These are phyloP conservation scores for Oryza glumipatula DNA, from an alignment of 176 grass and related monocot genomes.

Conservation along the genomic window DNA sequence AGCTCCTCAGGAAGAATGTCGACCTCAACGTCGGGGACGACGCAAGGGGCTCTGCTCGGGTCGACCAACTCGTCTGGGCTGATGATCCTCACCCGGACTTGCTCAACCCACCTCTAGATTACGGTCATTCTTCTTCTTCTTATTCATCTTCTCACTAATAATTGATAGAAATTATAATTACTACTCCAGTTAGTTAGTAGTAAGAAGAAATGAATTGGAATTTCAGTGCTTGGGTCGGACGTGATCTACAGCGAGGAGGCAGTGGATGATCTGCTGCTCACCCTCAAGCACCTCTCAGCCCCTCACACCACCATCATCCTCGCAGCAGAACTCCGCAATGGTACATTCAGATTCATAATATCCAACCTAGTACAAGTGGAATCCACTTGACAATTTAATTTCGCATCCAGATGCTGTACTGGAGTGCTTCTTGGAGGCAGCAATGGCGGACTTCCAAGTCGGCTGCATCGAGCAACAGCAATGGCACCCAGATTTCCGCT, in stretches of 20 bases:
- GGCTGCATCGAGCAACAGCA: slow-evolving; percentile 78
- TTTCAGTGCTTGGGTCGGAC: slow-evolving; percentile 86
- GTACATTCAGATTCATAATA: slow-evolving; percentile 19
- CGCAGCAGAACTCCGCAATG: slow-evolving; percentile 88
- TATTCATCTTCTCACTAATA: no score
- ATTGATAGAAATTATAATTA: no score
- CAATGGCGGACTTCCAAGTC: slow-evolving; percentile 67
- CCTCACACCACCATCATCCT: slow-evolving; percentile 71
- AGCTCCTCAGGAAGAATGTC: slow-evolving; percentile 80
- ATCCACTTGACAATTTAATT: no score
- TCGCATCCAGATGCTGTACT: slow-evolving; percentile 63
- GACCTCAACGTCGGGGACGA: slow-evolving; percentile 44
- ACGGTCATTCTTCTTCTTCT: neutral
- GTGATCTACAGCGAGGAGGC: slow-evolving; percentile 87
- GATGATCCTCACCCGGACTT: slow-evolving; percentile 55
- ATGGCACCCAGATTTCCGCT: slow-evolving; percentile 87
- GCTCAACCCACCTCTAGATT: neutral
- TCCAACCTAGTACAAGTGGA: no score
- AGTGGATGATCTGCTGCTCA: slow-evolving; percentile 65
- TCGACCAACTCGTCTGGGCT: slow-evolving; percentile 72
- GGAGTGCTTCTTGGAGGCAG: slow-evolving; percentile 86
- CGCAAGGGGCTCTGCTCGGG: slow-evolving; percentile 45
- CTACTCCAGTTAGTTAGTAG: no score
- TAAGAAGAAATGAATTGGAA: no score
- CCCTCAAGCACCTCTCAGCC: slow-evolving; percentile 61